A percentile compares a stretch with the other conserved stretches of the same genome.
Conservation (phyloP, 2,329 filamentous ascomycete genomes). For the Colletotrichum sidae region DNA sequence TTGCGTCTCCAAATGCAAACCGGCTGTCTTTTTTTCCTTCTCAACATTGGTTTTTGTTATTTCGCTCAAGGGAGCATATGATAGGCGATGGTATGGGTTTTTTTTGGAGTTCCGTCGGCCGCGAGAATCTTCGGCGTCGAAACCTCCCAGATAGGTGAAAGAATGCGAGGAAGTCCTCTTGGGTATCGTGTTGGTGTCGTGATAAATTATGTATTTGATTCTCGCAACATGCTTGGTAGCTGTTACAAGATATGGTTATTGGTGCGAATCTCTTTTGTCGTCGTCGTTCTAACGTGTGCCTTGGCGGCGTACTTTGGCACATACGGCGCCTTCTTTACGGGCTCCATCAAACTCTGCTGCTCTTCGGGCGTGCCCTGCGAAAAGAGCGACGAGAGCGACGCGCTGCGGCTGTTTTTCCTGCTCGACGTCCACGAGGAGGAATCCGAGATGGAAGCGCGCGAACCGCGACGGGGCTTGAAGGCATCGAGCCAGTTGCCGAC, state of each 20-base stretch:
- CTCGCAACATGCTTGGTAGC: not conserved
- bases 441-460: constrained; percentile 21
- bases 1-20: not conserved
- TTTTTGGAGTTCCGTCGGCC: too few species aligned
- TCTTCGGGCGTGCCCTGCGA: constrained; percentile 17
- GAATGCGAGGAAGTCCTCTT: not conserved
- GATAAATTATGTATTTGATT: not conserved
- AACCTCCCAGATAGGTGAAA: too few species aligned
- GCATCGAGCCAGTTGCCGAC: constrained; percentile 31
- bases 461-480: constrained; percentile 29
- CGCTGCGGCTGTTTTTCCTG: constrained; percentile 20
- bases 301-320: constrained; percentile 55
- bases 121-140: not conserved
- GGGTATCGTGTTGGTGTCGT: constrained; percentile 14
- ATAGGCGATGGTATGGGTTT: not conserved
- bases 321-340: constrained; percentile 17
- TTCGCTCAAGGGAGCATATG: constrained; percentile 2
- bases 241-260: constrained; percentile 48
- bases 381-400: constrained; percentile 22
- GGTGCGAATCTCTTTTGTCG: constrained; percentile 51
- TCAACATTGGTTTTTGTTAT: not conserved
- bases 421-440: constrained; percentile 11
- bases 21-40: not conserved
- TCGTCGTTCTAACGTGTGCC: constrained; percentile 56
- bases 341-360: constrained; percentile 30